These are phyloP conservation scores for Vaccinium macrocarpon DNA, from an alignment of 148 eudicot species.

Conservation along the genomic window DNA sequence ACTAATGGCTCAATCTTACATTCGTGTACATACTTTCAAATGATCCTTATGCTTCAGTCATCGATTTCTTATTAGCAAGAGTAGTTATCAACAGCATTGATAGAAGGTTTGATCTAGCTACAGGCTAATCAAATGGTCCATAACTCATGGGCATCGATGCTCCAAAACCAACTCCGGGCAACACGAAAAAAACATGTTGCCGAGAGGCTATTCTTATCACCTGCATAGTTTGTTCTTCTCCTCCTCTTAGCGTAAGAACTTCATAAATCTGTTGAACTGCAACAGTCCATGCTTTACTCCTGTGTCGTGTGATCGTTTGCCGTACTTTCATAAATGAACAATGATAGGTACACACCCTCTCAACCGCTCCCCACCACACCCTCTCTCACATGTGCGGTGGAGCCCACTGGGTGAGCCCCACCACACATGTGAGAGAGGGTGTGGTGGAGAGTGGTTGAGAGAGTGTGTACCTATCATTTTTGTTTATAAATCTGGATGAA, in stretches of 20 bases:
- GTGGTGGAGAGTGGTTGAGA: too few species aligned
- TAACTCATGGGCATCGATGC: neutral
- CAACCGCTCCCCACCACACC: too few species aligned
- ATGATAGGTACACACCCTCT: too few species aligned
- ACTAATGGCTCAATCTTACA: neutral
- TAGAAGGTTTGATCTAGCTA: neutral
- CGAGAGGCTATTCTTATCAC: neutral
- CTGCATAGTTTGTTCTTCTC: neutral
- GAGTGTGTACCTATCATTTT: too few species aligned
- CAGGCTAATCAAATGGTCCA: neutral
- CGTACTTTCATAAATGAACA: neutral
- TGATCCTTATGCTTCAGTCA: neutral
- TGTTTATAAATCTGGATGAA: neutral
- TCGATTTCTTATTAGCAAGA: neutral
- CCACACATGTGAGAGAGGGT: too few species aligned
- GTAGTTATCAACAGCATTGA: neutral
- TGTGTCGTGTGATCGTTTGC: neutral
- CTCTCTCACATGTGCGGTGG: too few species aligned
- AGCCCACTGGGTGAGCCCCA: too few species aligned
- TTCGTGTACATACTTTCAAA: neutral
- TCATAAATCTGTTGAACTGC: neutral
- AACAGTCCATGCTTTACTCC: neutral
- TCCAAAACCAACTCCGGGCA: neutral
- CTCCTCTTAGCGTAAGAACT: neutral
- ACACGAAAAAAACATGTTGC: neutral